A percentile compares a stretch with the other conserved stretches of the same genome.
These are phyloP conservation scores for Pseudoscleropodium purum DNA, from an alignment of 225 moss, liverwort and hornwort species.

Conservation along the genomic window DNA sequence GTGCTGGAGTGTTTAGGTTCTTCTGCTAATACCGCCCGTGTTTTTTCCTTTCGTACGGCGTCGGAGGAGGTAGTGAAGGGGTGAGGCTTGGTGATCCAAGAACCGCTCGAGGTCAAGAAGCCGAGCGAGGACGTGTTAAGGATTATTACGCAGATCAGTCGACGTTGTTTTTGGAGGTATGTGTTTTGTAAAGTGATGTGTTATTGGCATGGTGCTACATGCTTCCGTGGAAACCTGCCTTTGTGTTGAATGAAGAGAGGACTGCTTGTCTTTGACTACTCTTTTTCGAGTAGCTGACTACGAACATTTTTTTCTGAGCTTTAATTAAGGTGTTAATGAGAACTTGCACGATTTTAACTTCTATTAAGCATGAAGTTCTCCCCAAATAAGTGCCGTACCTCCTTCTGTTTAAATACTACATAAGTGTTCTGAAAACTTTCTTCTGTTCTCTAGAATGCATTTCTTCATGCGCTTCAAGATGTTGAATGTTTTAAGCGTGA, in stretches of 20 bases:
- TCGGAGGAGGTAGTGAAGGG: not conserved
- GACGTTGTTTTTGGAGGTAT: not conserved
- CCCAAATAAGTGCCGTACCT: not conserved
- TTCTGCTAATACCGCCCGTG: not conserved
- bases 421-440: not conserved
- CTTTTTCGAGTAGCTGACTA: not conserved
- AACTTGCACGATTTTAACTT: not conserved
- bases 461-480: not conserved
- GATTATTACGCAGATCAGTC: not conserved
- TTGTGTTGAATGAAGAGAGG: not conserved
- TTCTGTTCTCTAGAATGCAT: not conserved
- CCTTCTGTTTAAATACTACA: not conserved
- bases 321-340: not conserved
- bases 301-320: not conserved
- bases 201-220: not conserved
- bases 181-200: not conserved
- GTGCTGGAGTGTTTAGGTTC: not conserved
- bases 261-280: not conserved
- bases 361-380: not conserved
- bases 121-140: not conserved
- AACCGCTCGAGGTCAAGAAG: not conserved
- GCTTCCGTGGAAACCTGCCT: not conserved
- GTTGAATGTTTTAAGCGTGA: not conserved
- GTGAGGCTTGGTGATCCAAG: not conserved
- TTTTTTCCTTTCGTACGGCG: no score